phyloP scores from a whole-genome alignment of 495 filamentous ascomycete genomes.

The Penicillium tannophilum region DNA sequence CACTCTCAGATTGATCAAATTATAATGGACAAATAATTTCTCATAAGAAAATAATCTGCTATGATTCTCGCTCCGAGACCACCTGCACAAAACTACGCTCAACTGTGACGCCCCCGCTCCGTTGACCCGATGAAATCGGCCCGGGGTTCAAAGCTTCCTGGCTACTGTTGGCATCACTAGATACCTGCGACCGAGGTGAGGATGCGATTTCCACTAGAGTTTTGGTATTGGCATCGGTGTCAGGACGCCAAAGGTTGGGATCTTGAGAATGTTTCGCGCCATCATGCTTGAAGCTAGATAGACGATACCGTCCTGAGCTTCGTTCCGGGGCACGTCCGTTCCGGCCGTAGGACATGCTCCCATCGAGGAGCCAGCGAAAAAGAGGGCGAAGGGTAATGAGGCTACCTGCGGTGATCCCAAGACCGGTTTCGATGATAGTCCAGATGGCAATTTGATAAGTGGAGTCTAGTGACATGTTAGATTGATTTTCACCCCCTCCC shows the following conservation, averaged over 20 bases:
- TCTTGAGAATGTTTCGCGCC: background rate
- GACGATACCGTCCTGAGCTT: background rate
- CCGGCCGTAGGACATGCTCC: background rate
- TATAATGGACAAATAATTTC: too few relatives aligned
- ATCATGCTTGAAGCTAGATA: background rate
- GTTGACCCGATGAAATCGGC: background rate
- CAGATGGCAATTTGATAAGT: constrained; percentile 37
- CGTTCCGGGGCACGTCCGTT: background rate
- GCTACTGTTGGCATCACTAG: background rate
- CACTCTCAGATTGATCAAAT: too few relatives aligned
- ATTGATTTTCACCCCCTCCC: too few relatives aligned
- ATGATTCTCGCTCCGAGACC: background rate
- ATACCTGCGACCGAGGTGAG: constrained; percentile 1
- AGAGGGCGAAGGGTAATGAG: constrained; percentile 43
- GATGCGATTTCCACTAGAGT: background rate
- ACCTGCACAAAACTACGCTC: background rate
- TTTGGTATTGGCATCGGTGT: background rate
- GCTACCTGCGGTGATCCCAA: constrained; percentile 42
- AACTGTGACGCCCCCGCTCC: background rate
- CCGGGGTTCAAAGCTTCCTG: constrained; percentile 5
- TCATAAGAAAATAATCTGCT: background rate
- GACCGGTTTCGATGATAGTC: constrained; percentile 36
- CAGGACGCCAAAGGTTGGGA: background rate
- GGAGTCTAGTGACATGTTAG: constrained; percentile 20
- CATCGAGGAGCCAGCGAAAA: constrained; percentile 31